These are phyloP conservation scores for Salix purpurea DNA, from an alignment of 345 rosid genomes.

Conservation along the genomic window DNA sequence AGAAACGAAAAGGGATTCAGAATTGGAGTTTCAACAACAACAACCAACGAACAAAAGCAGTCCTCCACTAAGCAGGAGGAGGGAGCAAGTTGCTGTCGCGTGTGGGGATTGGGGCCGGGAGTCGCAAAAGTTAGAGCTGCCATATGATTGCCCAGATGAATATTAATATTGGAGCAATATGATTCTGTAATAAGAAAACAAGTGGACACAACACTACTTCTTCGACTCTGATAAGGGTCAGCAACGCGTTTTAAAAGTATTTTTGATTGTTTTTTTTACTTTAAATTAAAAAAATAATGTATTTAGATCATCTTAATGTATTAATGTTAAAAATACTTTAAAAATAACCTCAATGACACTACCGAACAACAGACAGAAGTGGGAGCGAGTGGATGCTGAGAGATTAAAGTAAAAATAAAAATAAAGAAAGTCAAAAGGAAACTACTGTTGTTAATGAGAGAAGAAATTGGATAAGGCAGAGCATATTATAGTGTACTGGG, in stretches of 20 bases:
- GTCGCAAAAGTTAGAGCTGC: slow-evolving; percentile 12
- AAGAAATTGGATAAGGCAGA: background rate
- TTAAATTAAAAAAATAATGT: too few species aligned
- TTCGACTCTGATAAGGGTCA: background rate
- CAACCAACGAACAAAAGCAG: background rate
- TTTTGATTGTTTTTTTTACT: too few species aligned
- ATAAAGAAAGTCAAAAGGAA: background rate
- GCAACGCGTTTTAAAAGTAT: too few species aligned
- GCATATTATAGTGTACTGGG: background rate
- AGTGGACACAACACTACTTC: slow-evolving; percentile 13
- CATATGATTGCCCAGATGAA: slow-evolving; percentile 14
- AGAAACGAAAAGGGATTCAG: background rate
- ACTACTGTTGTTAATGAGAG: background rate
- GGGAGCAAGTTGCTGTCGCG: slow-evolving; percentile 7
- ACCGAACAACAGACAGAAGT: background rate
- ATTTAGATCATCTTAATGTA: too few species aligned
- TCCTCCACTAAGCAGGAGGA: slow-evolving; percentile 6
- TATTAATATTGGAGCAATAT: background rate
- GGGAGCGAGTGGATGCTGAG: background rate
- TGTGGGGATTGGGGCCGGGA: slow-evolving; percentile 28
- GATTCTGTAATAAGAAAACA: background rate
- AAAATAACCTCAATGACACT: fast-evolving
- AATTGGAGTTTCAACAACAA: slow-evolving; percentile 5
- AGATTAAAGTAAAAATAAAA: background rate
- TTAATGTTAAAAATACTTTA: too few species aligned